Conservation (phyloP, 495 filamentous ascomycete genomes). For the Parmelia sp. region DNA sequence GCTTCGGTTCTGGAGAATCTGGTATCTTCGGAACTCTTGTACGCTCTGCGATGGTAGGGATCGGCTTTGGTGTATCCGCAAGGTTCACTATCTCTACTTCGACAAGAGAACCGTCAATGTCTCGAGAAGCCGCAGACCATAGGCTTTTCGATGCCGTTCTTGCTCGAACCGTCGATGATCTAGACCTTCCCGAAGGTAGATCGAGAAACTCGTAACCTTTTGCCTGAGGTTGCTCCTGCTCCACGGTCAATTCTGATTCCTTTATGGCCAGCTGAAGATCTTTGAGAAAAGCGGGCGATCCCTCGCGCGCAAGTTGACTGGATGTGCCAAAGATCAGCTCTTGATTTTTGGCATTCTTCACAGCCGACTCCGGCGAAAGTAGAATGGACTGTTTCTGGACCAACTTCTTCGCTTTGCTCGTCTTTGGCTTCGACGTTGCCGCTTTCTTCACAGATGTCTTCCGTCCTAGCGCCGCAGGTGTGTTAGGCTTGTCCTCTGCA, state of each 20-base stretch:
- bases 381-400: constrained; percentile 47
- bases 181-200: background rate
- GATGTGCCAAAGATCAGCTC: constrained; percentile 88
- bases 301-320: constrained; percentile 75
- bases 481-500: constrained; percentile 19
- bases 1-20: background rate
- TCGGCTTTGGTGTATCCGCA: constrained; percentile 38
- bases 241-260: constrained; percentile 42
- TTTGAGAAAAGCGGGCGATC: constrained; percentile 61
- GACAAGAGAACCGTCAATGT: constrained; percentile 53
- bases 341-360: constrained; percentile 61
- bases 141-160: constrained; percentile 40
- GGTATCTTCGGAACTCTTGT: background rate
- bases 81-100: constrained; percentile 53
- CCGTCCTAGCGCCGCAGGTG: constrained; percentile 22
- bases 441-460: constrained; percentile 28
- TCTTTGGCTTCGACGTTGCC: constrained; percentile 33
- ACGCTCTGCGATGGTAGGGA: background rate
- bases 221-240: background rate
- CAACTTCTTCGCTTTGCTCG: constrained; percentile 33
- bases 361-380: constrained; percentile 66
- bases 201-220: background rate
- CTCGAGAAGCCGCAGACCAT: constrained; percentile 65
- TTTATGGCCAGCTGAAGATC: constrained; percentile 65
- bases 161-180: constrained; percentile 26